These are phyloP conservation scores for Dicorynia guianensis DNA, from an alignment of 306 rosid species.

Conservation along the genomic window DNA sequence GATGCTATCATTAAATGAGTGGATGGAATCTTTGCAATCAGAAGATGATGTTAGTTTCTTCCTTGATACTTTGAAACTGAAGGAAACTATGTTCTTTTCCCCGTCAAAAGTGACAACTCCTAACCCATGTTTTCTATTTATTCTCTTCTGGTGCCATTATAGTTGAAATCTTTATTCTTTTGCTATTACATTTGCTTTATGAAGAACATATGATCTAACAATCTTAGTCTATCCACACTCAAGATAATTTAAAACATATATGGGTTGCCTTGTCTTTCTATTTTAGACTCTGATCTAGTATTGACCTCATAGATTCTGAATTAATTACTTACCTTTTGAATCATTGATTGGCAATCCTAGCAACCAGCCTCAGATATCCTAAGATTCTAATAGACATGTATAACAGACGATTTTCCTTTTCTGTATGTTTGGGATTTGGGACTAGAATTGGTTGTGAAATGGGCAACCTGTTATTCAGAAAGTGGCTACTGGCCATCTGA, in stretches of 20 bases:
- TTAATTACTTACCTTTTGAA: not conserved
- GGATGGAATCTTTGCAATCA: conserved; percentile 14
- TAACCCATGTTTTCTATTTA: not conserved
- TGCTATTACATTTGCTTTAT: not conserved
- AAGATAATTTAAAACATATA: not conserved
- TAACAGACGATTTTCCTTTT: not conserved
- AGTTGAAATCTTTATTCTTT: not conserved
- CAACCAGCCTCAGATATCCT: not conserved
- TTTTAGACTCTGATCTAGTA: not conserved
- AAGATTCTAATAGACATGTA: not conserved
- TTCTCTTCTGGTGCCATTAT: not conserved
- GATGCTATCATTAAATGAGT: conserved; percentile 27
- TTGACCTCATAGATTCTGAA: not conserved
- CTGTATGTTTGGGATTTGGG: not conserved
- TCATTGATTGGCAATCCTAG: not conserved
- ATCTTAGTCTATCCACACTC: not conserved
- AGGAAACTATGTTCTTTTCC: not conserved
- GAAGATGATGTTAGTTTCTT: conserved; percentile 6
- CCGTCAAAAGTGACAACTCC: not conserved
- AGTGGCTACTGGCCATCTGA: not conserved
- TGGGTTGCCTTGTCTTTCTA: not conserved
- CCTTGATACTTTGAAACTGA: conserved; percentile 2
- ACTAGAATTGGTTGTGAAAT: not conserved
- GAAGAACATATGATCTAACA: conserved; percentile 3
- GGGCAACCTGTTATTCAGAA: not conserved